These are phyloP conservation scores for Alopecurus myosuroides DNA, from an alignment of 176 grass and related monocot species.

Conservation along the genomic window DNA sequence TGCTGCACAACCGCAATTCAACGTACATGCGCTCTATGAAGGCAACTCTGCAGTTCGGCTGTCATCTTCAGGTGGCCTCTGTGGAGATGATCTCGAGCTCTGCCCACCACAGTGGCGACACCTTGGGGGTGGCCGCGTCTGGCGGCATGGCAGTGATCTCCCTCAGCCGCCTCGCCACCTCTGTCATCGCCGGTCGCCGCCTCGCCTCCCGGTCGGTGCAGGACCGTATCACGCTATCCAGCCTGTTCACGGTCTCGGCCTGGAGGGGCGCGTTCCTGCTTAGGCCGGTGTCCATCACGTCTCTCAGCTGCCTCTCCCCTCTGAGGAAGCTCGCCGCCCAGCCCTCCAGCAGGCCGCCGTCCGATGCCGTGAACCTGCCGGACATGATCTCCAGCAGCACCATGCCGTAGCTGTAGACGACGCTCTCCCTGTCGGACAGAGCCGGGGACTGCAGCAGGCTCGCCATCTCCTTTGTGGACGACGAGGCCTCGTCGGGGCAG, in stretches of 20 bases:
- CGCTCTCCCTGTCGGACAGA: slow-evolving; percentile 28
- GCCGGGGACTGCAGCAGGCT: slow-evolving; percentile 18
- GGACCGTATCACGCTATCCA: slow-evolving; percentile 41
- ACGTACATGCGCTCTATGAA: background rate
- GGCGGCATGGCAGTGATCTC: slow-evolving; percentile 80
- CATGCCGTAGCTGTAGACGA: slow-evolving; percentile 82
- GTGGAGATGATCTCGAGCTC: slow-evolving; percentile 85
- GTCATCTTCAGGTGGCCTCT: slow-evolving; percentile 31
- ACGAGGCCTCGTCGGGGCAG: slow-evolving; percentile 22
- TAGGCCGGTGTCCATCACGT: slow-evolving; percentile 56
- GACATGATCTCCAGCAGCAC: slow-evolving; percentile 82
- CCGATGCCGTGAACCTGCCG: slow-evolving; percentile 51
- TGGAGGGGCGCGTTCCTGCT: slow-evolving; percentile 22
- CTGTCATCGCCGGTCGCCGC: slow-evolving; percentile 41
- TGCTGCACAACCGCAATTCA: background rate
- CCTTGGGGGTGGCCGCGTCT: slow-evolving; percentile 59
- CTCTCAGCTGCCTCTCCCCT: slow-evolving; percentile 41
- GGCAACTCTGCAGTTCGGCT: background rate
- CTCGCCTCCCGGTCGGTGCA: slow-evolving; percentile 57
- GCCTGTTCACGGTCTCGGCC: slow-evolving; percentile 31
- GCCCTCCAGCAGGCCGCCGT: slow-evolving; percentile 46
- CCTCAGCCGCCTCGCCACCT: slow-evolving; percentile 44
- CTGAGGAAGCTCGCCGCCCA: slow-evolving; percentile 53
- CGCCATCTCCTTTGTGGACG: background rate
- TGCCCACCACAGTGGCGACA: slow-evolving; percentile 89